phyloP scores from a whole-genome alignment of 2,329 filamentous ascomycete genomes.

The Aspergillus persii region DNA sequence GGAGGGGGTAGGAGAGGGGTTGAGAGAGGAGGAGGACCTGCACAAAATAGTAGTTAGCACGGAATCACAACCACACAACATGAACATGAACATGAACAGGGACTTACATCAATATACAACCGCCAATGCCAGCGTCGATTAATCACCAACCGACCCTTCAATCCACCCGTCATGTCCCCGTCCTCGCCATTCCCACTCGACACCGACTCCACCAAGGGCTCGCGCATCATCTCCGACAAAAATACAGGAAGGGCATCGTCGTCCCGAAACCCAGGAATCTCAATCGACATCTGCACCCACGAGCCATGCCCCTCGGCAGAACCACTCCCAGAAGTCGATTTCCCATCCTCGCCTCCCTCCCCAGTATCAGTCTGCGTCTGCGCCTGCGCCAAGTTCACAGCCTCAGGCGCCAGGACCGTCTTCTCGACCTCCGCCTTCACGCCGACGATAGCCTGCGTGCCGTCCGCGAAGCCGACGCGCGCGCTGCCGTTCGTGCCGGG shows the following conservation, averaged over 20 bases:
- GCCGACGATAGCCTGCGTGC: constrained; percentile 92
- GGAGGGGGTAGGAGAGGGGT: constrained; percentile 87
- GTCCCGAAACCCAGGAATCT: constrained; percentile 86
- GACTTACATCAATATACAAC: constrained; percentile 82
- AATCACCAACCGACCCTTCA: constrained; percentile 73
- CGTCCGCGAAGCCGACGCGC: constrained; percentile 89
- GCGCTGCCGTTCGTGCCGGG: constrained; percentile 90
- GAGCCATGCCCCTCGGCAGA: constrained; percentile 49
- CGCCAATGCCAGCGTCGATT: constrained; percentile 95
- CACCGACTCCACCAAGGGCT: constrained; percentile 73
- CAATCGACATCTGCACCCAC: constrained; percentile 88
- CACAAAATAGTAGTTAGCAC: constrained; percentile 6
- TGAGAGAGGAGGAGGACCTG: constrained; percentile 92
- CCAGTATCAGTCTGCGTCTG: constrained; percentile 7
- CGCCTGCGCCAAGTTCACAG: constrained; percentile 38
- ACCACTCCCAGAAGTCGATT: constrained; percentile 21
- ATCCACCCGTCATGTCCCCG: constrained; percentile 69
- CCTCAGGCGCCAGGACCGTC: constrained; percentile 48
- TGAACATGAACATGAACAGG: not conserved
- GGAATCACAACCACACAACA: not conserved
- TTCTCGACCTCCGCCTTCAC: constrained; percentile 93
- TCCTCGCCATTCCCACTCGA: constrained; percentile 70
- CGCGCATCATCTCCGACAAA: constrained; percentile 80
- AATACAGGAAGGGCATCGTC: constrained; percentile 89
- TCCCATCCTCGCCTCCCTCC: constrained; percentile 21